Evolutionary conservation across 78 protist species (phyloP), one percentile per base, ranked within the genome.

Genomic region (Speleostelium caveatum): DNA sequence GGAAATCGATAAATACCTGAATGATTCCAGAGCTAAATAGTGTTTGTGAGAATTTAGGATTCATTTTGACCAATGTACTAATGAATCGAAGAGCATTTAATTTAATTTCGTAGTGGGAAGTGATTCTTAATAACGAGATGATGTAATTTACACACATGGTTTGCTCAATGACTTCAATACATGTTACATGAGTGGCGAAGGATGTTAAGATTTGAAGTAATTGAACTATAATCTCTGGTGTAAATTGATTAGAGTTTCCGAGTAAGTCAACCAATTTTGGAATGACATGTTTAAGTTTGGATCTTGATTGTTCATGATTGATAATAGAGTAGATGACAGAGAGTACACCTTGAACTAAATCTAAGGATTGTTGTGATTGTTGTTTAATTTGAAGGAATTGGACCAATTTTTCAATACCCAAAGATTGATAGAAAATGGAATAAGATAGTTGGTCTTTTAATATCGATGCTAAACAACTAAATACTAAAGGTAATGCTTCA

Each of bases 241-340:
- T 74, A 55, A 49, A 5, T 2, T 38, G 7, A 3, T 39, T 32
- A 4, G 60, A 39, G 10, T 39, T 67, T 21, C 61, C 38, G 0
- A 83, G 19, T 8, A 56, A 22, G 21, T 83, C 72, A 12, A 83
- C 91, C 56, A 69, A 45, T 55, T 30, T 33, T 69, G 69, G 67
- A n/a, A 83, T 83, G 1, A 60, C 42, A 39, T 22, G 33, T 30
- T 28, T 30, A 12, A 71, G n/a, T 33, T 42, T 53, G 5, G n/a
- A 22, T 60, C 91, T 59, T 17, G 91, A 83, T 38, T 24, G 71
- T 59, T 83, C 91, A 33, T 72, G 78, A 53, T 72, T 45, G 16
- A 72, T 53, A 2, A 72, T 28, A 16, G 36, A 22, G 36, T 38
- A 19, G 53, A 24, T 16, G 0, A 72, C 41, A 51, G 61, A 36